Base-by-base conservation (phyloP, 2,329 filamentous ascomycete genomes). In the Sphaerulina vaccinii region DNA sequence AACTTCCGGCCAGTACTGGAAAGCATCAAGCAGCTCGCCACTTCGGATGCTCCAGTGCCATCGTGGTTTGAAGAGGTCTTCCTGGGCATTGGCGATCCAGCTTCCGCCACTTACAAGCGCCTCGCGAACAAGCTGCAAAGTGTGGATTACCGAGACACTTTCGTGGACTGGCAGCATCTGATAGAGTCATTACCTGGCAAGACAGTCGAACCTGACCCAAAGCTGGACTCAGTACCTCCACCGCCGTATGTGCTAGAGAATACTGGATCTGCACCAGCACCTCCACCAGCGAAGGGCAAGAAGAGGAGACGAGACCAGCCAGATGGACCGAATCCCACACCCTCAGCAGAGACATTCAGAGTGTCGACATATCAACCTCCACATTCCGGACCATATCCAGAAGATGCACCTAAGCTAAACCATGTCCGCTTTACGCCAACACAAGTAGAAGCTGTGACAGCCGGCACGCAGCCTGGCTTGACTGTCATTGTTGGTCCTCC, bases 21-120 rank as follows among this genome's bases (percentile, higher is more conserved):
- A 63, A 96, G 91, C 1, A 95, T 99, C 66, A 88, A 87, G 65
- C 88, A 83, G 58, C 79, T 99, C 23, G 87, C 90, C 1, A 77
- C 95, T 27, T 90, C 90, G 0, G 88, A 95, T 62, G 85, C 92
- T 16, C 87, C 88, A 5, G 78, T 97, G 48, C 90, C 93, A 11
- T 82, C 85, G 2, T 99, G 93, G 93, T 78, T 99, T 37, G 90
- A 96, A 64, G 93, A 97, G 61, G 92, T 97, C 8, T 99, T 97
- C 70, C 76, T 99, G n/a, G 93, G 93, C 2, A 97, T 95, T 68
- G 93, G 93, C 40, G 91, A 99, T 70, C 92, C 93, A 52, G 82
- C 89, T 23, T 86, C 88, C 52, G 93, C 93, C 27, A 87, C 84
- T 18, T 96, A 95, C 73, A 90, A 88, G 57, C 85, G 90, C 44